Percentiles rank a stretch among this genome's conserved stretches.
phyloP scores from a whole-genome alignment of 1,284 basidiomycete species.

The Microbotryum intermedium region DNA sequence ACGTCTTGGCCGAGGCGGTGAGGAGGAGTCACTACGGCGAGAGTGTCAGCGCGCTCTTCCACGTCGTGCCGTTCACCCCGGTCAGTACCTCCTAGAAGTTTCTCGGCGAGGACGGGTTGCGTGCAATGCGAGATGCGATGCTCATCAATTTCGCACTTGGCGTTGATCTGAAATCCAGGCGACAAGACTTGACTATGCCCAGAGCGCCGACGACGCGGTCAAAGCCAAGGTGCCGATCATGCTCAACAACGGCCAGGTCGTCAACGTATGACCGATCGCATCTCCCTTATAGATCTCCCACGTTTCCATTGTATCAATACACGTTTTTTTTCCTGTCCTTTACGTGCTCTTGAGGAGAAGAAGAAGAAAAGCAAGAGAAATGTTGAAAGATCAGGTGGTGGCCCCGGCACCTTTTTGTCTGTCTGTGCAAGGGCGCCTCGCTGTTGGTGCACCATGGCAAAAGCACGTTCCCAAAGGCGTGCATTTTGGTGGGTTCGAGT shows the following conservation, averaged over 20 bases:
- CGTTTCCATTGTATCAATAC: no score
- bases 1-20: constrained; percentile 94
- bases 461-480: no score
- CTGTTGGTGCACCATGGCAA: no score
- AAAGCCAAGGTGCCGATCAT: background rate
- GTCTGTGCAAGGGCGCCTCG: no score
- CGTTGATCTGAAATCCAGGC: background rate
- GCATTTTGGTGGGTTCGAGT: no score
- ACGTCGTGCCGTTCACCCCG: background rate
- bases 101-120: background rate
- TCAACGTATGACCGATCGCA: background rate
- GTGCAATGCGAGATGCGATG: background rate
- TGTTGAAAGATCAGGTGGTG: no score
- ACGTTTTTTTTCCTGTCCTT: no score
- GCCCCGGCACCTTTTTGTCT: no score
- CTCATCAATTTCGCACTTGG: background rate
- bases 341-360: no score
- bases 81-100: background rate
- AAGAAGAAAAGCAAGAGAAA: no score
- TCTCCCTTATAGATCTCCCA: no score
- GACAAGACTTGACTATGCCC: background rate
- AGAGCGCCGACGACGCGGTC: background rate
- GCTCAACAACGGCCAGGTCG: background rate
- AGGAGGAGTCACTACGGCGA: constrained; percentile 55
- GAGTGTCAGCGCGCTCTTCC: constrained; percentile 13